Base-by-base conservation (phyloP, 208 protist genomes). In the Acanthamoeba sp. region DNA sequence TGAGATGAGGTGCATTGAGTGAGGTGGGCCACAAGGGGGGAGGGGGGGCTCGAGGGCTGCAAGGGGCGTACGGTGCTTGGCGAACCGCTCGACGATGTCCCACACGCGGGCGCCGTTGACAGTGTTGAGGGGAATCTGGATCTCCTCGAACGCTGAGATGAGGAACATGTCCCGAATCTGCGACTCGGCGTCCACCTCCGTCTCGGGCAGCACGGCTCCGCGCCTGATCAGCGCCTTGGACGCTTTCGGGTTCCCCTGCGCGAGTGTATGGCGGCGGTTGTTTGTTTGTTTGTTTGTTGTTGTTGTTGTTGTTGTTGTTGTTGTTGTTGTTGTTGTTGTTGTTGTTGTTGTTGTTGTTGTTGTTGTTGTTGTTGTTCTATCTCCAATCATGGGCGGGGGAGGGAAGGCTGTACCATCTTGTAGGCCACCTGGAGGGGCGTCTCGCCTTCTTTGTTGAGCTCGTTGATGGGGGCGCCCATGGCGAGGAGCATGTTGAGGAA, bases 401-500 rank as follows among this genome's bases (percentile, higher is more conserved):
- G 45, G 6, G 18, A 52, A 16, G 12, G 45, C 45, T 22, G 18
- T 66, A 90, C 82, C 82, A 66, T 90, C 18, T 64, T 57, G 82
- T 66, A 90, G 34, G 82, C 82, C 34, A 90, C 22, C 36, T 90
- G 82, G 40, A 90, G 82, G n/a, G 82, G 82, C n/a, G 82, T 90
- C 27, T 90, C 82, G 5, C 34, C n/a, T 9, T 90, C 82, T 45
- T 20, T 24, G 32, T 90, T 90, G n/a, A 90, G 34, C 82, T 90
- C 82, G 57, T 90, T 57, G 82, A 64, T 36, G 48, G 48, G n/a
- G 27, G 82, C 82, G 20, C 82, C 82, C 48, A 64, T 64, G 7
- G 45, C 22, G 52, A 38, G 34, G 16, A 90, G 82, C 82, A 90
- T 40, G 24, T 9, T 32, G 7, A 90, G 3, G 82, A 90, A 90